A percentile compares a stretch with the other conserved stretches of the same genome.
Evolutionary conservation across 2,329 filamentous ascomycete genomes (phyloP).

Genomic region (Botrytis fragariae): DNA sequence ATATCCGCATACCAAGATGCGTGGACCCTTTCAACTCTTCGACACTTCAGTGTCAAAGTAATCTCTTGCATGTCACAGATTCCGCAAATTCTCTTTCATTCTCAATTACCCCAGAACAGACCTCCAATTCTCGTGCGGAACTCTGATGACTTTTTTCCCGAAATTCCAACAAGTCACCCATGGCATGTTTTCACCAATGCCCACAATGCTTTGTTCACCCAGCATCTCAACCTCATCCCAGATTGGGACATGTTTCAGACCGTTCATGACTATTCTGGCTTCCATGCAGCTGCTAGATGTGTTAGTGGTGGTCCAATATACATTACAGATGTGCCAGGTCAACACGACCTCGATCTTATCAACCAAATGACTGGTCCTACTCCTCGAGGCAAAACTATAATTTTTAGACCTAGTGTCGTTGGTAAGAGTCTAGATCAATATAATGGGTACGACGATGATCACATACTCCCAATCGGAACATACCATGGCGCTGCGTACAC

Average conservation of each 20-base stretch:
- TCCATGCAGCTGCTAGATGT: conserved; percentile 87
- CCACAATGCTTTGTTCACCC: conserved; percentile 78
- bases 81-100: conserved; percentile 82
- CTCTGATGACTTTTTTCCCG: conserved; percentile 89
- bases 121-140: conserved; percentile 77
- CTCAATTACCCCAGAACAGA: conserved; percentile 73
- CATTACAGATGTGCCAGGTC: conserved; percentile 84
- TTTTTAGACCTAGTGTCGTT: conserved; percentile 73
- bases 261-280: conserved; percentile 65
- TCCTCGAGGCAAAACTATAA: conserved; percentile 68
- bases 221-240: conserved; percentile 81
- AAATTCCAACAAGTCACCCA: conserved; percentile 74
- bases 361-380: conserved; percentile 77
- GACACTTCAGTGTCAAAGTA: conserved; percentile 71
- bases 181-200: conserved; percentile 98
- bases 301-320: conserved; percentile 90
- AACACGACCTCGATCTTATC: conserved; percentile 75
- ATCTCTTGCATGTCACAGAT: conserved; percentile 96
- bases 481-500: conserved; percentile 68
- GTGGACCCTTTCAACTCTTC: conserved; percentile 75
- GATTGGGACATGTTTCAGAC: conserved; percentile 77
- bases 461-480: conserved; percentile 72
- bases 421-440: conserved; percentile 75
- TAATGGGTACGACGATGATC: conserved; percentile 68
- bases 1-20: conserved; percentile 78